Base-by-base conservation (phyloP, 106 monocot species). In the Acorus gramineus region DNA sequence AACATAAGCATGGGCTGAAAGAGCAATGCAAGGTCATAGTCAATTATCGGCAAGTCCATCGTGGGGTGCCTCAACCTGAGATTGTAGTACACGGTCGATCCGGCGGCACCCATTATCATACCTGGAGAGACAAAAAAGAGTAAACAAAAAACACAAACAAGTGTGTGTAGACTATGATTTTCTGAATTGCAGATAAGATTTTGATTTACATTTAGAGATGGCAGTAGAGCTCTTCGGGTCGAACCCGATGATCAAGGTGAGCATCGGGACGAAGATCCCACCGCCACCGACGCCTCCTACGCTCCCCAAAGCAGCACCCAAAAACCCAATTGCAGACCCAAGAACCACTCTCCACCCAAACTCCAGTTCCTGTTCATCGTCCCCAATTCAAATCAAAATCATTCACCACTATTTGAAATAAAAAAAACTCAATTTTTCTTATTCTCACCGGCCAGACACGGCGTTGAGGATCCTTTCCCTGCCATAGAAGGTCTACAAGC, bases 1-100 rank as follows among this genome's bases (percentile, higher is more conserved):
- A 86, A 59, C 79, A 86, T 78, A 2, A 86, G 76, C 85, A 86
- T 86, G 0, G 85, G 85, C 60, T 86, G 85, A 59, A 86, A 76
- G 5, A 86, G 55, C 58, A 86, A 56, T 3, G 85, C 85, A 42
- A 86, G 75, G 47, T 86, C 81, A 57, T 86, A 81, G 55, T 86
- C 85, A 11, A 86, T 76, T 10, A 86, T 78, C 4, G 85, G 85
- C 59, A 81, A 53, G 3, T 81, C 81, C 52, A 73, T 57, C 3
- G 73, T 73, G 0, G 85, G 85, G 57, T 86, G 81, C 6, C 73
- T 42, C 12, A 78, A 63, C 56, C 78, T 67, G 42, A 72, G 42
- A 53, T 78, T 78, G 58, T 78, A 78, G 72, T 68, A 78, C 11
- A 78, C 78, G 2, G 78, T 78, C 9, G 82, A 74, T 47, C 74